These are phyloP conservation scores for Neckera pumila DNA, from an alignment of 225 moss, liverwort and hornwort genomes.

Conservation along the genomic window DNA sequence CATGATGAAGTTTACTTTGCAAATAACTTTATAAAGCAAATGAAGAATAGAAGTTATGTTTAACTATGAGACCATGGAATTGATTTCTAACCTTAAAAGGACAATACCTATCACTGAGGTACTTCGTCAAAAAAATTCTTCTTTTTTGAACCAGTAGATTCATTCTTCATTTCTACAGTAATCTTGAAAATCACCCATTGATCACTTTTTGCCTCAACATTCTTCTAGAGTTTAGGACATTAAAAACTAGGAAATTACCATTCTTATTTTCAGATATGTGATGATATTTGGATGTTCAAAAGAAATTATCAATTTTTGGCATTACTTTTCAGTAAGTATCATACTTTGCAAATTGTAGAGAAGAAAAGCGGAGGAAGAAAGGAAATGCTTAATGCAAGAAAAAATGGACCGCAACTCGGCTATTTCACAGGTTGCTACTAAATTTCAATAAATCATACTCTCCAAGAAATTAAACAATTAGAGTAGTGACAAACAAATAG, in stretches of 20 bases:
- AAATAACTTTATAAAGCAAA: background rate
- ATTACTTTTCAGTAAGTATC: background rate
- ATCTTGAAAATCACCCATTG: fast-evolving
- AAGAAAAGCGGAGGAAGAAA: background rate
- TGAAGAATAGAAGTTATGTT: fast-evolving
- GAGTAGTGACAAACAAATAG: background rate
- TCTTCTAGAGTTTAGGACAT: fast-evolving
- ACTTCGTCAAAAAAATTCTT: background rate
- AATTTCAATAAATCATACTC: too few relatives aligned
- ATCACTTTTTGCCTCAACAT: fast-evolving
- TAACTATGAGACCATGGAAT: fast-evolving
- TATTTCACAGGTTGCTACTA: background rate
- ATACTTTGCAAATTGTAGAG: background rate
- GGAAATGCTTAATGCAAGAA: background rate
- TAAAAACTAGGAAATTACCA: background rate
- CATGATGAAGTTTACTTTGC: background rate
- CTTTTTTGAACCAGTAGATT: background rate
- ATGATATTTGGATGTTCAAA: background rate
- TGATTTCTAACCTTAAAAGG: fast-evolving
- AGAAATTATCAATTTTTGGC: background rate
- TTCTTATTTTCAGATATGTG: background rate
- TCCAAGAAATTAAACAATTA: background rate
- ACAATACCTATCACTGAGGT: fast-evolving
- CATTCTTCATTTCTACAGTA: too few relatives aligned
- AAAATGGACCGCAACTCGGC: background rate